phyloP scores from a whole-genome alignment of 2,329 filamentous ascomycete genomes.

The Hypomyces rosellus region DNA sequence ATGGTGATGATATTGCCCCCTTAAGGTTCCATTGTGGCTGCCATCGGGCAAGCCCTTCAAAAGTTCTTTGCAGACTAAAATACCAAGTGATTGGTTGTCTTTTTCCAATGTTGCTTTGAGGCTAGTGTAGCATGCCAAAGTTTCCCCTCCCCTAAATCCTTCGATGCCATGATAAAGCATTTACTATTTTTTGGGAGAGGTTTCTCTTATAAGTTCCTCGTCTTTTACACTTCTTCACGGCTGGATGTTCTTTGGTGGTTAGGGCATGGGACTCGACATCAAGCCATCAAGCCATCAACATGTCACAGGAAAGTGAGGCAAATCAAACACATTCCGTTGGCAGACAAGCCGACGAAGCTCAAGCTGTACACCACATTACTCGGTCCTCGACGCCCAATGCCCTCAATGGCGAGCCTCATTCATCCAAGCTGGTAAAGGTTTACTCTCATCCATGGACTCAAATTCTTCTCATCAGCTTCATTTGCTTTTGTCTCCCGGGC shows the following conservation, averaged over 20 bases:
- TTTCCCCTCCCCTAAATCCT: not conserved
- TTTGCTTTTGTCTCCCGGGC: conserved; percentile 42
- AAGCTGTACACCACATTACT: too few species aligned
- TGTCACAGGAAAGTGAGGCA: conserved; percentile 23
- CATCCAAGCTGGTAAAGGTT: conserved; percentile 20
- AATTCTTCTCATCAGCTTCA: conserved; percentile 41
- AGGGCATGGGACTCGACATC: not conserved
- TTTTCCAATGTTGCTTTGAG: too few species aligned
- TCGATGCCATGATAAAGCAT: not conserved
- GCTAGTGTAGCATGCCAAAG: not conserved
- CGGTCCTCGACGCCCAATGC: not conserved
- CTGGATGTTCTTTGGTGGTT: too few species aligned
- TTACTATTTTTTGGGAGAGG: not conserved
- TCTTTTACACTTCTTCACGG: not conserved
- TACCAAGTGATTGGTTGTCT: too few species aligned
- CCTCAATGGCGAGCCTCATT: conserved; percentile 5
- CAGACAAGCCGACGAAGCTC: not conserved
- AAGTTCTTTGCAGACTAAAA: too few species aligned
- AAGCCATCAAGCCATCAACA: too few species aligned
- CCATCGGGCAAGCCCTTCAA: too few species aligned
- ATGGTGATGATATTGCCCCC: too few species aligned
- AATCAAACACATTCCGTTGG: conserved; percentile 7
- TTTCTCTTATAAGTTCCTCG: not conserved
- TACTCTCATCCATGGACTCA: conserved; percentile 42
- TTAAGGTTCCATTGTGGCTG: too few species aligned